Percentiles rank a stretch among this genome's conserved stretches.
These are phyloP conservation scores for Protostelium mycophagum DNA, from an alignment of 78 protist genomes.

Conservation along the genomic window DNA sequence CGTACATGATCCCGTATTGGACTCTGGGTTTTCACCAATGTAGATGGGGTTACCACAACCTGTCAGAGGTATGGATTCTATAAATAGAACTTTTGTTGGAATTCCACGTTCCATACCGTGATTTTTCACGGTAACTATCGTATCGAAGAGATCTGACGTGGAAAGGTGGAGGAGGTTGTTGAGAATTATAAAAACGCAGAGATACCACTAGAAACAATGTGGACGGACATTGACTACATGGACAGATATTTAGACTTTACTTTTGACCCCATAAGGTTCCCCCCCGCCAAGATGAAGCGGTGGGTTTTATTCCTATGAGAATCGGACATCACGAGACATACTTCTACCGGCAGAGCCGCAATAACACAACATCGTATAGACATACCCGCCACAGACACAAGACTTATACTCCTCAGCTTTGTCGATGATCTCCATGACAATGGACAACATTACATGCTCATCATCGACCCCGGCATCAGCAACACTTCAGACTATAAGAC, in stretches of 20 bases:
- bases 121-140: too few species aligned
- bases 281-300: constrained; percentile 18
- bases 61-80: constrained; percentile 12
- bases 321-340: too few species aligned
- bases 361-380: too few species aligned
- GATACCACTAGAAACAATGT: constrained; percentile 73
- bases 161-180: constrained; percentile 35
- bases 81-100: too few species aligned
- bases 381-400: too few species aligned
- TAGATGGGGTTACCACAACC: constrained; percentile 73
- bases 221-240: constrained; percentile 76
- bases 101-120: too few species aligned
- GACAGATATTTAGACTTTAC: constrained; percentile 64
- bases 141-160: neutral
- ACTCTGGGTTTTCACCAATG: constrained; percentile 75
- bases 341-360: too few species aligned
- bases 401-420: too few species aligned
- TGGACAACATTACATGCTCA: constrained; percentile 68
- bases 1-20: constrained; percentile 75
- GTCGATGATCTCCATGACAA: constrained; percentile 36
- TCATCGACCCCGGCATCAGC: constrained; percentile 77
- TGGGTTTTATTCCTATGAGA: neutral
- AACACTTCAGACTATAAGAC: constrained; percentile 9
- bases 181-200: constrained; percentile 10
- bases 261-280: constrained; percentile 58